Base-by-base conservation (phyloP, 768 basidiomycete genomes). In the Piloderma croceum region DNA sequence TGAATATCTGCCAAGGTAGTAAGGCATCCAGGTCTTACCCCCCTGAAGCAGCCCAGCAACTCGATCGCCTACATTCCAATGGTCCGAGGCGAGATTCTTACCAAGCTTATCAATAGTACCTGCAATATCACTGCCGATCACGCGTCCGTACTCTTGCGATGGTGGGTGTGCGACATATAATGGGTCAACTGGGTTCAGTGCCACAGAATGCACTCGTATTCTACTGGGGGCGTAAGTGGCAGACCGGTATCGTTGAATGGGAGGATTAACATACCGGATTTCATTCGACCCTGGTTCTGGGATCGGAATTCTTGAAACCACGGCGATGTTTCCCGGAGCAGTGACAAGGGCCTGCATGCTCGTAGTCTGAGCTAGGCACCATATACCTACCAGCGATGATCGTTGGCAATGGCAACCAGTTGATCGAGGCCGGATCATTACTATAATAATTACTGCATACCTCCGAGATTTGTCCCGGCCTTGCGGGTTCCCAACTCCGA, bases 91-190 rank as follows among this genome's bases (percentile, higher is more conserved):
- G 2, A 64, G 63, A 13, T 36, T 48, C 12, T 51, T 47, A 7
- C 64, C 65, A 31, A 61, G 22, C 21, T 49, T 51, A 18, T 66
- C 59, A 5, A 68, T 45, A 0, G 46, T 52, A 13, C 64, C 65
- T 17, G 65, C 57, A 24, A 66, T 47, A 39, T 68, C 66, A 23
- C 56, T 61, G 6, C 64, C 66, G 2, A 65, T 54, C 10, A 63
- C 54, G 13, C 58, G 57, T 24, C 63, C 63, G 13, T 57, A 56
- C 31, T 51, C 44, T 12, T 12, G 7, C 21, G 52, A 56, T 4
- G 45, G 44, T 22, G 53, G 57, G 29, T 54, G 42, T 18, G 48
- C 51, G 31, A 52, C 52, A 36, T 58, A 62, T 7, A 61, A 45
- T 13, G 63, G 45, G 34, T 68, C 60, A n/a, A 60, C 53, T 6